phyloP scores from a whole-genome alignment of 805 yeast genomes.

The Saccharomyces mikatae region DNA sequence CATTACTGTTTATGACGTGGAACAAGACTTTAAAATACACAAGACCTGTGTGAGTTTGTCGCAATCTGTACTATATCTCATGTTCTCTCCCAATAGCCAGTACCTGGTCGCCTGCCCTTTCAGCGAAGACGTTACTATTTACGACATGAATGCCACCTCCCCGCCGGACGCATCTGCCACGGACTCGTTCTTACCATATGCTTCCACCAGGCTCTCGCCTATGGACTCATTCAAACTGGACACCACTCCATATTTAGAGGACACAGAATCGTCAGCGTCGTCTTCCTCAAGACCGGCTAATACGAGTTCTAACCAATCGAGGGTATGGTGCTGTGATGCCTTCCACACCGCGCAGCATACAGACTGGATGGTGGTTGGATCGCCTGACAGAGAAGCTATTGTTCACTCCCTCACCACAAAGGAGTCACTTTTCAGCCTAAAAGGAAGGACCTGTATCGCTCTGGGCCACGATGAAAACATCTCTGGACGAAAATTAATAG shows the following conservation, averaged over 20 bases:
- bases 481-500: neutral
- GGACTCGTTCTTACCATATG: neutral
- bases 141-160: conserved; percentile 45
- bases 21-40: conserved; percentile 35
- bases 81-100: conserved; percentile 71
- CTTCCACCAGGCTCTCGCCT: neutral
- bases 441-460: neutral
- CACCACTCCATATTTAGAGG: neutral
- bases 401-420: conserved; percentile 35
- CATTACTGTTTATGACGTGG: conserved; percentile 58
- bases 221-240: neutral
- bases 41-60: conserved; percentile 38
- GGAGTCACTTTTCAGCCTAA: neutral
- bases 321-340: conserved; percentile 62
- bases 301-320: conserved; percentile 6
- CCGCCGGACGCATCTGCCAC: neutral
- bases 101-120: conserved; percentile 63
- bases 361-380: conserved; percentile 56
- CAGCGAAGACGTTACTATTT: conserved; percentile 61
- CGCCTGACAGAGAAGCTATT: conserved; percentile 62
- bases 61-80: conserved; percentile 52
- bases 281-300: neutral
- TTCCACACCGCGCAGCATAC: conserved; percentile 39
- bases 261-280: neutral
- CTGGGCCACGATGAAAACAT: neutral